Percentiles rank a stretch among this genome's conserved stretches.
Conservation (phyloP, 2,329 filamentous ascomycete species). For the Arthroderma sp. region DNA sequence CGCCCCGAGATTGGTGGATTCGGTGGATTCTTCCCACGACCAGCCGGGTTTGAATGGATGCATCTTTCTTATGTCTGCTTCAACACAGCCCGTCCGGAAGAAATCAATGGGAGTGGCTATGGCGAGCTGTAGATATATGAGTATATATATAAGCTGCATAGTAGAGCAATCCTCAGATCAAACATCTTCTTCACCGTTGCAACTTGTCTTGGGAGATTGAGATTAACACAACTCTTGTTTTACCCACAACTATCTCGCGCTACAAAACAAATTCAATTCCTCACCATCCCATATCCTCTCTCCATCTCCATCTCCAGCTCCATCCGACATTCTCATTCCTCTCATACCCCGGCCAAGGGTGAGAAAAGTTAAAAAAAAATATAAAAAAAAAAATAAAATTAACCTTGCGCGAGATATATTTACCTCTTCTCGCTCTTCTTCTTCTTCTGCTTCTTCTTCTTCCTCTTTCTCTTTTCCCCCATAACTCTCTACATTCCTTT, state of each 20-base stretch:
- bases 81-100: too few species aligned
- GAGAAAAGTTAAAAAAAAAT: not conserved
- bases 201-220: not conserved
- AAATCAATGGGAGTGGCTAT: too few species aligned
- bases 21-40: not conserved
- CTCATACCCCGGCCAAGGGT: not conserved
- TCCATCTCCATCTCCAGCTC: not conserved
- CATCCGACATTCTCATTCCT: not conserved
- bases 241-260: not conserved
- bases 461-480: slow-evolving; percentile 1
- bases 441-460: slow-evolving; percentile 1
- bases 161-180: too few species aligned
- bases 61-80: too few species aligned
- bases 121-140: too few species aligned
- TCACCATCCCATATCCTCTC: not conserved
- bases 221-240: not conserved
- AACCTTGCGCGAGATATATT: not conserved
- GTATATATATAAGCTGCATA: too few species aligned
- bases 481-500: not conserved
- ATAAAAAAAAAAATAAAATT: not conserved
- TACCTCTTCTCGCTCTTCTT: not conserved
- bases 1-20: not conserved
- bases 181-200: too few species aligned
- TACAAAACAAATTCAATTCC: not conserved
- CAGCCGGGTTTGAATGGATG: not conserved